Base-by-base conservation (phyloP, 106 monocot genomes). In the Hemerocallis citrina region DNA sequence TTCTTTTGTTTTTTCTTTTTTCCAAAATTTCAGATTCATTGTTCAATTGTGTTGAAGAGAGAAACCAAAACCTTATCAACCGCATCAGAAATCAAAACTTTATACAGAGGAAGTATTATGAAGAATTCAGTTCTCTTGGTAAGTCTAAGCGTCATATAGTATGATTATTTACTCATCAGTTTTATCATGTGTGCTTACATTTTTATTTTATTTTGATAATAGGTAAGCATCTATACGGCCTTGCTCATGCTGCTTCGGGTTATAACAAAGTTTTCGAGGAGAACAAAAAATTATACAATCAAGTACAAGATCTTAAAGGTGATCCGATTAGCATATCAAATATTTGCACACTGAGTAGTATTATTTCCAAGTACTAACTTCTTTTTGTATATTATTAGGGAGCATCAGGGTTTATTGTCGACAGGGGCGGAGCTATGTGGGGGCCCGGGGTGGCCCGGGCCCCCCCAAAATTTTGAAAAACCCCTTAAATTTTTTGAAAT, bases 251-350 rank as follows among this genome's bases (percentile, higher is more conserved):
- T 64, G 93, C 93, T 36, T 85, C 93, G 24, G 79, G 82, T 33
- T 93, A 89, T 70, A 81, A 85, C 27, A 88, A 61, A 77, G 82
- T 93, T 71, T 76, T 93, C 60, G 79, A 81, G 36, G 93, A 85
- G 70, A 93, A 93, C 54, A 59, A 82, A 8, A 89, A 74, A 61
- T 44, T 93, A 56, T 93, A 89, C 42, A 93, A 93, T 78, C 79
- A 85, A 75, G 85, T 93, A 24, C 93, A 93, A 72, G 93, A 93
- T 67, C 79, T 93, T n/a, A 93, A 89, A 76, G 92, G 92, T 76
- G 68, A 14, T 21, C 27, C 41, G 9, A 37, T 32, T 3, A 54
- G 24, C 14, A 28, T 4, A 47, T 24, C 16, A 39, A 14, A 20
- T 40, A 33, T 23, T n/a, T n/a, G 38, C 12, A 48, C 29, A 65